phyloP scores from a whole-genome alignment of 306 rosid genomes.

The Morella rubra region DNA sequence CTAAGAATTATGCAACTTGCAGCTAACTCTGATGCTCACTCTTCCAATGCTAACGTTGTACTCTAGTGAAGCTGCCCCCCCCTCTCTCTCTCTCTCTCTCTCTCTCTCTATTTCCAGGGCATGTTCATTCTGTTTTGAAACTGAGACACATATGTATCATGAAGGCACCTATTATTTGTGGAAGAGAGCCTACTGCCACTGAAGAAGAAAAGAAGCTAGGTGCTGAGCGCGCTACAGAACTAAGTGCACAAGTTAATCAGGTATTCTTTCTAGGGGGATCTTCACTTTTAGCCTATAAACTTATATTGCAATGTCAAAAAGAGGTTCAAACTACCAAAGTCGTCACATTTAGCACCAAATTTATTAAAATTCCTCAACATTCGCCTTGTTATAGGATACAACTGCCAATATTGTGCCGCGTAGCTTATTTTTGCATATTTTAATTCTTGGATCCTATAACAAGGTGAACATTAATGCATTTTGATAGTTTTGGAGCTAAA shows the following conservation, averaged over 20 bases:
- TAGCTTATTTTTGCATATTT: no score
- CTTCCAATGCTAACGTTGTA: background rate
- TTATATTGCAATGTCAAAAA: no score
- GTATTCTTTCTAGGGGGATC: slow-evolving; percentile 28
- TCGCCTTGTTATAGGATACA: no score
- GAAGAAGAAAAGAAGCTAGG: slow-evolving; percentile 84
- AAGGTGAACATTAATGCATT: no score
- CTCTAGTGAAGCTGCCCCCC: background rate
- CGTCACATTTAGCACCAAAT: no score
- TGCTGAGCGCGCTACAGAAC: slow-evolving; percentile 72
- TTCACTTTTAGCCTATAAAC: no score
- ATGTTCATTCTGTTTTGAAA: slow-evolving; percentile 28
- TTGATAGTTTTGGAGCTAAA: no score
- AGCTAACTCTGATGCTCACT: background rate
- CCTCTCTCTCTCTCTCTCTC: slow-evolving; percentile 12
- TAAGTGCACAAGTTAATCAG: slow-evolving; percentile 85
- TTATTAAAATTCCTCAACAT: no score
- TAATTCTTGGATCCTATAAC: no score
- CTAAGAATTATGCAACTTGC: background rate
- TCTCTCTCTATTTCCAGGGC: background rate
- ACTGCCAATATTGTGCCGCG: no score
- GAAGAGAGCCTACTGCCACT: slow-evolving; percentile 88
- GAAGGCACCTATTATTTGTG: slow-evolving; percentile 87
- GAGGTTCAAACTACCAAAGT: no score
- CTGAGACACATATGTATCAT: slow-evolving; percentile 27